A percentile compares a stretch with the other conserved stretches of the same genome.
Conservation (phyloP, 2,329 filamentous ascomycete species). For the Daldinia eschscholtzii region DNA sequence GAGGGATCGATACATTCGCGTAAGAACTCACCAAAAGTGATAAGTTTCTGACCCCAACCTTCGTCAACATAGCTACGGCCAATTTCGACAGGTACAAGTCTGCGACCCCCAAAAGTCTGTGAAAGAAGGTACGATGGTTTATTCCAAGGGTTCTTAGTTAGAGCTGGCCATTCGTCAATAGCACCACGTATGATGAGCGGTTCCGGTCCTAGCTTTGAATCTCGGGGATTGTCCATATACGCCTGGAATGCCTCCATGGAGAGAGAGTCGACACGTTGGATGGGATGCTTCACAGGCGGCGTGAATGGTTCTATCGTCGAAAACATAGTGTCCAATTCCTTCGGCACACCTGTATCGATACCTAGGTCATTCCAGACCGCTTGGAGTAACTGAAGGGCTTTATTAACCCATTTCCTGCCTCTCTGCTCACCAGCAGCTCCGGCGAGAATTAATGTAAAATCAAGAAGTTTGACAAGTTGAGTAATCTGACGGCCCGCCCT, state of each 20-base stretch:
- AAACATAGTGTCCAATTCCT: conserved; percentile 47
- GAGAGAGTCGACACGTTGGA: conserved; percentile 59
- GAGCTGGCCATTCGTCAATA: conserved; percentile 81
- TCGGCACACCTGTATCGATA: neutral
- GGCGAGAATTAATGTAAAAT: conserved; percentile 81
- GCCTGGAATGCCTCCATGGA: conserved; percentile 71
- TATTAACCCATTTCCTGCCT: conserved; percentile 64
- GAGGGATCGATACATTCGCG: conserved; percentile 66
- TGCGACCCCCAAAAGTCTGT: conserved; percentile 78
- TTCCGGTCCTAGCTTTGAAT: conserved; percentile 57
- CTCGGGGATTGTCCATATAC: conserved; percentile 64
- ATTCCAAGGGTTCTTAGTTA: conserved; percentile 76
- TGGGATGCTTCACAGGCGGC: conserved; percentile 58
- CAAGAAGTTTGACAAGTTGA: conserved; percentile 73
- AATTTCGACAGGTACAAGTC: conserved; percentile 87
- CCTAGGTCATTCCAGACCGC: conserved; percentile 27
- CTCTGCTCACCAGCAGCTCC: conserved; percentile 70
- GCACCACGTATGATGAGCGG: conserved; percentile 79
- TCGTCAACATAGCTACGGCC: conserved; percentile 89
- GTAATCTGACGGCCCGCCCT: conserved; percentile 57
- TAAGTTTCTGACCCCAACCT: conserved; percentile 85
- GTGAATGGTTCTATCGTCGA: conserved; percentile 57
- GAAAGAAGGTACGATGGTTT: conserved; percentile 79
- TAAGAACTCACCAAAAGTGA: conserved; percentile 81
- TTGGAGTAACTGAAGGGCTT: conserved; percentile 60